These are phyloP conservation scores for Raphanus hybrid DNA, from an alignment of 441 rosid species.

Conservation along the genomic window DNA sequence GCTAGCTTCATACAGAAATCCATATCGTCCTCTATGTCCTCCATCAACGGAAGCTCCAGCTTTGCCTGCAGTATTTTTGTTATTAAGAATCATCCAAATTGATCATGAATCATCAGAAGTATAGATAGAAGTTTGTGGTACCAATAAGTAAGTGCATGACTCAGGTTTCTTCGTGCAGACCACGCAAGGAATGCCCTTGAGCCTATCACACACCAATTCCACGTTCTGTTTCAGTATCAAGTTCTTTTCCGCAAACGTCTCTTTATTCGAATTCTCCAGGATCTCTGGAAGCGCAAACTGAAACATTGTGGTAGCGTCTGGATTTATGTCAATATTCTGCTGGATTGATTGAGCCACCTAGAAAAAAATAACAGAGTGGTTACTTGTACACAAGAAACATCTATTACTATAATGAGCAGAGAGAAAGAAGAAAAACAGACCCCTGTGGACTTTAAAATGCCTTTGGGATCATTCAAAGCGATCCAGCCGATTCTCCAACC, in stretches of 20 bases:
- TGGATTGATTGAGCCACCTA: slow-evolving; percentile 48
- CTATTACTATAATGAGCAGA: not conserved
- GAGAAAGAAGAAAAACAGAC: not conserved
- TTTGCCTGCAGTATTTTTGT: slow-evolving; percentile 44
- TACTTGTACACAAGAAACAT: slow-evolving; percentile 40
- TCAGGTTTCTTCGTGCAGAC: slow-evolving; percentile 45
- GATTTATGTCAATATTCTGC: slow-evolving; percentile 38
- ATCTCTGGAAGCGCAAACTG: slow-evolving; percentile 37
- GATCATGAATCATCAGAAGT: slow-evolving; percentile 5
- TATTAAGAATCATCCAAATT: not conserved
- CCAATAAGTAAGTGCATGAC: slow-evolving; percentile 48
- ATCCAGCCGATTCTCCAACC: not conserved
- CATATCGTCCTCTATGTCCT: slow-evolving; percentile 60
- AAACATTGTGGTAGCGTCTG: slow-evolving; percentile 27
- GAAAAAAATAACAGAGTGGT: slow-evolving; percentile 35
- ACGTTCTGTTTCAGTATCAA: not conserved
- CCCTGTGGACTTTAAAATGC: not conserved
- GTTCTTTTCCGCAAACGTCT: slow-evolving; percentile 39
- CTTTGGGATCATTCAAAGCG: not conserved
- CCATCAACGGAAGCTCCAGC: slow-evolving; percentile 46
- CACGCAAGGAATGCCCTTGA: not conserved
- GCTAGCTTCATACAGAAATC: slow-evolving; percentile 70
- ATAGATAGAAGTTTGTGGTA: not conserved
- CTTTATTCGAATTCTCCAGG: slow-evolving; percentile 43
- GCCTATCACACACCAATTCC: not conserved